These are phyloP conservation scores for Tetragonia tetragonoides DNA, from an alignment of 148 eudicot genomes.

Conservation along the genomic window DNA sequence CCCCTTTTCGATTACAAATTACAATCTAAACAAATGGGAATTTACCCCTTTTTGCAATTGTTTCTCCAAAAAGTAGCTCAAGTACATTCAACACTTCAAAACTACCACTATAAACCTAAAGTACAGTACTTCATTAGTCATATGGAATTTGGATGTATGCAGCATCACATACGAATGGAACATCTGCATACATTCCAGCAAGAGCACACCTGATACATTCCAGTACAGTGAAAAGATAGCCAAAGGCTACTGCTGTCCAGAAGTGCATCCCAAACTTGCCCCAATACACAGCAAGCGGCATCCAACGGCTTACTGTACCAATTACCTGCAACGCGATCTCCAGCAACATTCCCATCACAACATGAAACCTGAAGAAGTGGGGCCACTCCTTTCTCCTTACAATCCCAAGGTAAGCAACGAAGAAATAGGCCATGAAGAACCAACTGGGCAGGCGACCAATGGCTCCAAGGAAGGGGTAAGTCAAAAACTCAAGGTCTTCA, in stretches of 20 bases:
- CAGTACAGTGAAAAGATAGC: constrained; percentile 56
- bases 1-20: neutral
- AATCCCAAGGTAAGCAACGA: constrained; percentile 63
- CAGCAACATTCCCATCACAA: constrained; percentile 75
- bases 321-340: constrained; percentile 73
- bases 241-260: constrained; percentile 69
- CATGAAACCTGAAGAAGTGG: constrained; percentile 90
- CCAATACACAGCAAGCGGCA: constrained; percentile 71
- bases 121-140: constrained; percentile 9
- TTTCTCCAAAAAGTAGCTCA: neutral
- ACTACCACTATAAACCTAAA: neutral
- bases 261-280: constrained; percentile 81
- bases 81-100: neutral
- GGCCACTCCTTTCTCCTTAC: constrained; percentile 93
- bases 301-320: constrained; percentile 65
- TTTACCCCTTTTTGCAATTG: neutral
- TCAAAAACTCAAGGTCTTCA: constrained; percentile 59
- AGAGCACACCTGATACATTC: constrained; percentile 69
- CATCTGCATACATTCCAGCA: constrained; percentile 80
- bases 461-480: constrained; percentile 60
- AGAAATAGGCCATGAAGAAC: constrained; percentile 71
- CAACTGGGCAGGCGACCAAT: constrained; percentile 66
- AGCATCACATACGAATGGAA: constrained; percentile 78
- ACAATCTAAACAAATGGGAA: neutral
- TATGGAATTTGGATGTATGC: constrained; percentile 65